Conservation (phyloP, 2,329 filamentous ascomycete genomes). For the Epichloe amarillans region DNA sequence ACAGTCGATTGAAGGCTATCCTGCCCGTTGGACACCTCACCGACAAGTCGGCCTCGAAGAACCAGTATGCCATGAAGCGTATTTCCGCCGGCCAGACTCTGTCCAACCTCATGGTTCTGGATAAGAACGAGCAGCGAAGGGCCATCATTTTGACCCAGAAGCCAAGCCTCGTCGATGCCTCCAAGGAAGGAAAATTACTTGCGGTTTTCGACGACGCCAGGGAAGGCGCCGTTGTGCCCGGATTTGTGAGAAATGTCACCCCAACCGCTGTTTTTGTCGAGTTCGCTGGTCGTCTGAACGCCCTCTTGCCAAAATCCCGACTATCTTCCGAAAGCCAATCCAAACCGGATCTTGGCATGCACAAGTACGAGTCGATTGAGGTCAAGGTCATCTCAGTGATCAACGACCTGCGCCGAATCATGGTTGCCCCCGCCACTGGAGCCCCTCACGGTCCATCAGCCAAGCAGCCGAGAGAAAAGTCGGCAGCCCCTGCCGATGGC, state of each 20-base stretch:
- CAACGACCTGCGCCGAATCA: conserved; percentile 53
- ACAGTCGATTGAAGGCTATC: conserved; percentile 61
- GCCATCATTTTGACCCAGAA: conserved; percentile 72
- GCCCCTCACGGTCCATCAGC: conserved; percentile 33
- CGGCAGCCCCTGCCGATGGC: conserved; percentile 45
- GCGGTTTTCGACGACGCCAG: conserved; percentile 57
- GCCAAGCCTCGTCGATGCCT: conserved; percentile 64
- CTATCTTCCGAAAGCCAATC: conserved; percentile 56
- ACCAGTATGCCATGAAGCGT: conserved; percentile 61
- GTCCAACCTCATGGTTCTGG: conserved; percentile 70
- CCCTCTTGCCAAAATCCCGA: conserved; percentile 66
- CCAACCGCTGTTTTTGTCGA: conserved; percentile 75
- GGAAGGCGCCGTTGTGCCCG: conserved; percentile 54
- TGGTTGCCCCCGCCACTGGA: conserved; percentile 36
- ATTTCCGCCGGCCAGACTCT: conserved; percentile 76
- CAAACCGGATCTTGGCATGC: conserved; percentile 64
- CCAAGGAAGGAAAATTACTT: conserved; percentile 60
- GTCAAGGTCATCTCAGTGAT: conserved; percentile 64
- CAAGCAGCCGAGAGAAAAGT: conserved; percentile 19
- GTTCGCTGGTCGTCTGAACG: conserved; percentile 65
- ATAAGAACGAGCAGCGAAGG: conserved; percentile 67
- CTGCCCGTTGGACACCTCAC: conserved; percentile 68
- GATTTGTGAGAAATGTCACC: conserved; percentile 78
- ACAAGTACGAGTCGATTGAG: conserved; percentile 61
- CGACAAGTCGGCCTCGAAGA: conserved; percentile 73